Conservation (phyloP, 2,329 filamentous ascomycete species). For the Cladophialophora psammophila region DNA sequence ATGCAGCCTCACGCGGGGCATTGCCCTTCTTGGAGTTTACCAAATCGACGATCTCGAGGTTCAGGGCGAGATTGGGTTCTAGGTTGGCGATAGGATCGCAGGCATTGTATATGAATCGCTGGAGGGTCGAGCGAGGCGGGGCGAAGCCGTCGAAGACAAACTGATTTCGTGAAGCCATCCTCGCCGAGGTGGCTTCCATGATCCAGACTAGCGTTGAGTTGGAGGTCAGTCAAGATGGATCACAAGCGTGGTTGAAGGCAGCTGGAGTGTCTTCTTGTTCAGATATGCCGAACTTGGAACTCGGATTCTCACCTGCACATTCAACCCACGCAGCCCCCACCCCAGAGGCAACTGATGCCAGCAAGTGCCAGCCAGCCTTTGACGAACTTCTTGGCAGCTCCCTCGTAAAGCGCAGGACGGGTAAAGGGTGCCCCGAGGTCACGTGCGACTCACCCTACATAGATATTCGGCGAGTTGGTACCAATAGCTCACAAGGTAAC, state of each 20-base stretch:
- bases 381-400: neutral
- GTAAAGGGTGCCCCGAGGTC: too few relatives aligned
- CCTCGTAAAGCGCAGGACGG: too few relatives aligned
- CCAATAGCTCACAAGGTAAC: too few relatives aligned
- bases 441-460: too few relatives aligned
- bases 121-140: constrained; percentile 82
- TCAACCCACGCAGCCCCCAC: neutral
- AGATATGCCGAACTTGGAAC: neutral
- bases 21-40: constrained; percentile 98
- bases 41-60: constrained; percentile 94
- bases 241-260: neutral
- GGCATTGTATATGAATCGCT: constrained; percentile 94
- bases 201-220: neutral
- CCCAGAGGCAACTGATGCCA: neutral
- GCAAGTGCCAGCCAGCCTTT: neutral
- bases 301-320: neutral
- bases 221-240: neutral
- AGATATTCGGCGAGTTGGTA: too few relatives aligned
- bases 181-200: constrained; percentile 93
- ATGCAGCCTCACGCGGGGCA: constrained; percentile 91
- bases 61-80: constrained; percentile 94
- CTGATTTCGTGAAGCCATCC: constrained; percentile 93
- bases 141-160: constrained; percentile 88
- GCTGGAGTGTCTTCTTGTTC: neutral
- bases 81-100: constrained; percentile 92